These are phyloP conservation scores for Pyracantha coccinea DNA, from an alignment of 331 rosid genomes.

Conservation along the genomic window DNA sequence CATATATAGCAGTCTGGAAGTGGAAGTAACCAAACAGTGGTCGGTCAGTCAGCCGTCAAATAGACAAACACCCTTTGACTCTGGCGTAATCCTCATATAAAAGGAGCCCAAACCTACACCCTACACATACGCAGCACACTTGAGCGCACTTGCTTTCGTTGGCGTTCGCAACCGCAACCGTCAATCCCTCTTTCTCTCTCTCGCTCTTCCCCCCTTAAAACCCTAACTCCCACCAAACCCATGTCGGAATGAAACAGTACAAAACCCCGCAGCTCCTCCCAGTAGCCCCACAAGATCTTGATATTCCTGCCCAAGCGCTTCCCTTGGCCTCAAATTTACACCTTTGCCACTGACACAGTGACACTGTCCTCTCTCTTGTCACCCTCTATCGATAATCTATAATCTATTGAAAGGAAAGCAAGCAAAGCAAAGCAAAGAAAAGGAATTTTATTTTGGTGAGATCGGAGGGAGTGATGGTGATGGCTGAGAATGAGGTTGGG, in stretches of 20 bases:
- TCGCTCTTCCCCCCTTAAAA: slow-evolving; percentile 5
- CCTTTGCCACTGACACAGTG: neutral
- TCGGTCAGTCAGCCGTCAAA: neutral
- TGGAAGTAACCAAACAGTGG: too few relatives aligned
- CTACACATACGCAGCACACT: neutral
- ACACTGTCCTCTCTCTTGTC: neutral
- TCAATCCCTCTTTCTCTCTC: neutral
- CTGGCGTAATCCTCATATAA: neutral
- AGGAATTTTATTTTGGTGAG: slow-evolving; percentile 17
- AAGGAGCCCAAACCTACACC: neutral
- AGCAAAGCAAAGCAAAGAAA: neutral
- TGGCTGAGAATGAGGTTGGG: slow-evolving; percentile 58
- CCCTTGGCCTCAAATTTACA: neutral
- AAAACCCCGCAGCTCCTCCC: neutral
- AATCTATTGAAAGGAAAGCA: neutral
- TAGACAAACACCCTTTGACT: neutral
- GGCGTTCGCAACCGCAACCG: slow-evolving; percentile 21
- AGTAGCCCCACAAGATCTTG: neutral
- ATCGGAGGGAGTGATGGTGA: slow-evolving; percentile 47
- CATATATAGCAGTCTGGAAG: too few relatives aligned
- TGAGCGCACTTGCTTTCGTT: slow-evolving; percentile 2
- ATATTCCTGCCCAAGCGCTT: neutral
- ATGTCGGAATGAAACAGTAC: neutral
- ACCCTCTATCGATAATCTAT: neutral
- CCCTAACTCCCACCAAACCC: slow-evolving; percentile 30